Base-by-base conservation (phyloP, 306 rosid species). In the Rosa lucieae region DNA sequence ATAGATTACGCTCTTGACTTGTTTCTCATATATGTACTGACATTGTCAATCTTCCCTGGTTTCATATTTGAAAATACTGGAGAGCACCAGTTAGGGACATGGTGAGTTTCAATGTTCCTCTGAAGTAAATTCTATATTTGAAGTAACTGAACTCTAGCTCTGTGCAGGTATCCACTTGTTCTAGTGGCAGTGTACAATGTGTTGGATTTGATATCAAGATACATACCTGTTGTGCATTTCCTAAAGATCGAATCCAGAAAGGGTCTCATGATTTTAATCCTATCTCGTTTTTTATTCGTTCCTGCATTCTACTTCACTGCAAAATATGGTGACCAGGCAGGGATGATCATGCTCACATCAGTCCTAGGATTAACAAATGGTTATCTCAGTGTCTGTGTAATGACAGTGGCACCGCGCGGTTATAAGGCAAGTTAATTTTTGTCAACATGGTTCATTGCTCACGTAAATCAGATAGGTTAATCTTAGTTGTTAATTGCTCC, bases 21-120 rank as follows among this genome's bases (percentile, higher is more conserved):
- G 77, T 85, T 85, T 75, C 82, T 95, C 51, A 88, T 89, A 70
- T 90, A 88, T 80, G 92, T 71, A 13, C 5, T 87, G 35, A 91
- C 98, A 7, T 48, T 90, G 77, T 92, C 98, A 13, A 92, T 95
- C 59, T 82, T 86, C 72, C 99, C 98, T 3, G 99, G 98, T 8
- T 92, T 92, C 88, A 82, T 91, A 81, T 95, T 82, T 39, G 99
- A 95, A 88, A 85, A 92, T 61, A 92, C 99, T 0, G 99, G 99
- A 70, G 35, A 83, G 3, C 99, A 95, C 80, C 81, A 78, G 52
- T 79, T 95, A 80, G 98, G 99, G 46, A 8, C 89, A 44, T 95
- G 99, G 98, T 92, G 76, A 75, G 81, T 81, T 75, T 59, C 53
- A 58, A 3, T 32, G 20, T 42, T 42, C 70, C 55, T 5, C 61